Base-by-base conservation (phyloP, 371 early-diverging fungal species). In the Dichotomocladium elegans region DNA sequence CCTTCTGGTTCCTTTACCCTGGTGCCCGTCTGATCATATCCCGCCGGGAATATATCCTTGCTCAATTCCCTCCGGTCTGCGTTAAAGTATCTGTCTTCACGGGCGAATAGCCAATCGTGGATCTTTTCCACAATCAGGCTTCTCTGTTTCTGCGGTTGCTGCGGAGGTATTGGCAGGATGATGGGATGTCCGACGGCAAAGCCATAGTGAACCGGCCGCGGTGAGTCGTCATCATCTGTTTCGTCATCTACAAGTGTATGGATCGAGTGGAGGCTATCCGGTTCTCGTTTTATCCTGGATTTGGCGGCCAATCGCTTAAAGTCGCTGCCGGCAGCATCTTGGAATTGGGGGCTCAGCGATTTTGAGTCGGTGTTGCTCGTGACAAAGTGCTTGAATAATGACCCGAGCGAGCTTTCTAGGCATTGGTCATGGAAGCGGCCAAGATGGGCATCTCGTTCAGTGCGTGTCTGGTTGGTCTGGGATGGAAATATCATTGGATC, bases 71-170 rank as follows among this genome's bases (percentile, higher is more conserved):
- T 51, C 49, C 71, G 61, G 51, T 67, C 65, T 44, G 51, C 19
- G 17, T 71, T 71, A 40, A 71, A 71, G 55, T 71, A 71, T 43
- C 60, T 43, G 27, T 71, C 71, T 56, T 71, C 65, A 31, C 61
- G 64, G 14, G 60, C 52, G 30, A 61, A 60, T 25, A 64, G 47
- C 7, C 56, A 43, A 30, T 60, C 56, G 29, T 65, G 65, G 15
- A 69, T 10, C 30, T 57, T 40, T n/a, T 49, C 46, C 3, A 57
- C 53, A 25, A 69, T 9, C 50, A 44, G 27, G 15, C 37, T 17
- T 21, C 17, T 15, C 15, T 37, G 45, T n/a, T n/a, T n/a, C n/a
- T n/a, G 19, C 28, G 41, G 34, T 14, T 35, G 28, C 11, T 47
- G 40, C 12, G 48, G 37, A 19, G 41, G 54, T n/a, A 33, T 17